Percentiles rank a stretch among this genome's conserved stretches.
Conservation (phyloP, 2,329 filamentous ascomycete genomes). For the Pseudogymnoascus sp. region DNA sequence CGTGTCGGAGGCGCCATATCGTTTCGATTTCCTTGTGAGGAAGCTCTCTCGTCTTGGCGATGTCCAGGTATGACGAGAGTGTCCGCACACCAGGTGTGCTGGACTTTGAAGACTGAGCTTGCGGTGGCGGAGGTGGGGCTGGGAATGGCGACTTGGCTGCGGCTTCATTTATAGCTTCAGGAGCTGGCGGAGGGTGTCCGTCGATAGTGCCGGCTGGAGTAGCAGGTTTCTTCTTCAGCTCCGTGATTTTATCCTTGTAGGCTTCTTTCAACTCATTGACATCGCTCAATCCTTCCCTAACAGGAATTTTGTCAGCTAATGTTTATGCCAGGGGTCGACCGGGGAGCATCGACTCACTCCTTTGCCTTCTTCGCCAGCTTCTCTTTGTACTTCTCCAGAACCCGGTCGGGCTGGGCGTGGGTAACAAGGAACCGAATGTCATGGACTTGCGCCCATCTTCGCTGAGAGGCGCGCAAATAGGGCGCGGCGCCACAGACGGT, state of each 20-base stretch:
- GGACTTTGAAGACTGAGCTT: slow-evolving; percentile 28
- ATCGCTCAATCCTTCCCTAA: slow-evolving; percentile 53
- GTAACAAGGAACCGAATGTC: slow-evolving; percentile 86
- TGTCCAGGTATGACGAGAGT: slow-evolving; percentile 63
- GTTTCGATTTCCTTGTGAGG: slow-evolving; percentile 75
- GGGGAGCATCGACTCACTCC: slow-evolving; percentile 35
- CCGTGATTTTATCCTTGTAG: slow-evolving; percentile 75
- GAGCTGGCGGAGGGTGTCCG: slow-evolving; percentile 22
- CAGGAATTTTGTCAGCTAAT: background rate
- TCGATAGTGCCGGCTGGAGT: slow-evolving; percentile 35
- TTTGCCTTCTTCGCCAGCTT: slow-evolving; percentile 79
- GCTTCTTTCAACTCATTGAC: slow-evolving; percentile 70
- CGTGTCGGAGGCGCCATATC: slow-evolving; percentile 85
- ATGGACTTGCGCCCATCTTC: slow-evolving; percentile 84
- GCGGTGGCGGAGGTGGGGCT: slow-evolving; percentile 25
- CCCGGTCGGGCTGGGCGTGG: slow-evolving; percentile 55
- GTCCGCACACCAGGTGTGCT: slow-evolving; percentile 40
- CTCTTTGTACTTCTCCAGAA: slow-evolving; percentile 77
- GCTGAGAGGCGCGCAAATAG: slow-evolving; percentile 43
- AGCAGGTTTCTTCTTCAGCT: slow-evolving; percentile 59
- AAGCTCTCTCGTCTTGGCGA: slow-evolving; percentile 65
- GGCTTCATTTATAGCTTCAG: slow-evolving; percentile 29
- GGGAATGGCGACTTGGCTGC: slow-evolving; percentile 23
- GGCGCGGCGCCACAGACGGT: slow-evolving; percentile 22
- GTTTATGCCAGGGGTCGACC: background rate